A percentile compares a stretch with the other conserved stretches of the same genome.
Evolutionary conservation across 257 asterid species (phyloP).

Genomic region (Hygrophila difformis): DNA sequence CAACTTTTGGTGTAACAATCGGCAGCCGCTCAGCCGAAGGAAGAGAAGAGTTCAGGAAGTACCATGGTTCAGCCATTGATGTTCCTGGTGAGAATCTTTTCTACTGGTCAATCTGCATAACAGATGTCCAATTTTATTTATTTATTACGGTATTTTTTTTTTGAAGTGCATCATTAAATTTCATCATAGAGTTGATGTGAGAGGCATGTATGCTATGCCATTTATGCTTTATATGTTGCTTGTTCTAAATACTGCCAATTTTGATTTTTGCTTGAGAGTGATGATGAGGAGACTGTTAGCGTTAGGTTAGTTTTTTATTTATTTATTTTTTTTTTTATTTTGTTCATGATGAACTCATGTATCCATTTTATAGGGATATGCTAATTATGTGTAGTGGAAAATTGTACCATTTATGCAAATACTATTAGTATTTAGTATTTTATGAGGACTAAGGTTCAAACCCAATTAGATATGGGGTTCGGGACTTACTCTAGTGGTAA

Average conservation of each 20-base stretch:
- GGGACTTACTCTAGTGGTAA: too few species aligned
- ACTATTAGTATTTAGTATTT: too few species aligned
- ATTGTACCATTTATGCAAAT: too few species aligned
- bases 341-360: neutral
- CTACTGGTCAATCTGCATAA: constrained; percentile 1
- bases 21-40: constrained; percentile 93
- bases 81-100: constrained; percentile 64
- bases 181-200: neutral
- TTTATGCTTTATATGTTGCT: neutral
- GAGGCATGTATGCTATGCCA: neutral
- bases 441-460: too few species aligned
- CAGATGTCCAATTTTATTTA: neutral
- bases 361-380: neutral
- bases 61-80: constrained; percentile 86
- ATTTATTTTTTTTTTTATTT: neutral
- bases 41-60: constrained; percentile 79
- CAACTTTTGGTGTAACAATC: constrained; percentile 71
- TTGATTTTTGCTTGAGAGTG: neutral
- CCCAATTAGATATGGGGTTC: too few species aligned
- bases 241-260: neutral
- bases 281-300: too few species aligned
- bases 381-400: neutral
- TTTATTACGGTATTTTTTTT: too few species aligned
- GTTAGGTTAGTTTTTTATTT: neutral
- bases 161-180: neutral